Base-by-base conservation (phyloP, 208 protist species). In the Trypanosoma theileri region DNA sequence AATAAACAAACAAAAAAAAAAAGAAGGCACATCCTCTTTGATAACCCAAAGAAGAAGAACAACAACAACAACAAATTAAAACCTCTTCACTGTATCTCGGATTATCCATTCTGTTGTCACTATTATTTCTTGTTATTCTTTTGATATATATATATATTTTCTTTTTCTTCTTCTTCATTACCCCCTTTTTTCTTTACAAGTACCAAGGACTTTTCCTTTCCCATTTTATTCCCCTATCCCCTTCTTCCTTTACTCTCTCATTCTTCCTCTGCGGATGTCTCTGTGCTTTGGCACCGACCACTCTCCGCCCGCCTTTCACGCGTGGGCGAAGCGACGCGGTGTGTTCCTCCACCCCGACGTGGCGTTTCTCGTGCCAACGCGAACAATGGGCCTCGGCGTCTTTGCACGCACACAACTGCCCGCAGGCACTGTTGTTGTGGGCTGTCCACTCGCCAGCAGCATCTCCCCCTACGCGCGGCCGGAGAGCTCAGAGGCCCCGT, bases 311-410 rank as follows among this genome's bases (percentile, higher is more conserved):
- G 52, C 50, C 2, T 92, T 96, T 65, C 75, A 51, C 54, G 82
- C 77, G 41, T 96, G 85, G 77, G 76, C 85, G 12, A 94, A 92
- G 73, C 85, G 79, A 65, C 72, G 72, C 11, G 81, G 80, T 42
- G 86, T 96, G 60, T 94, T 92, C 59, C 80, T 96, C 12, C 81
- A 89, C 71, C 88, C 91, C 1, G 80, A 96, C 73, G 80, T 91
- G 0, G 85, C 80, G n/a, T 91, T 96, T 59, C 82, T 96, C 24
- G 81, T 93, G 40, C 87, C 87, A 0, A 94, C 88, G 53, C 88
- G 88, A 59, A 86, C 84, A 22, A 96, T 96, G 91, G 91, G 91
- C 50, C 64, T 79, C 26, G 88, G 91, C 31, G 86, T 93, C 50
- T 91, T 94, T 65, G 86, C 91, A 0, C 72, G 80, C 0, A 75